Conservation (phyloP, 768 basidiomycete species). For the Boletus sensibilis region DNA sequence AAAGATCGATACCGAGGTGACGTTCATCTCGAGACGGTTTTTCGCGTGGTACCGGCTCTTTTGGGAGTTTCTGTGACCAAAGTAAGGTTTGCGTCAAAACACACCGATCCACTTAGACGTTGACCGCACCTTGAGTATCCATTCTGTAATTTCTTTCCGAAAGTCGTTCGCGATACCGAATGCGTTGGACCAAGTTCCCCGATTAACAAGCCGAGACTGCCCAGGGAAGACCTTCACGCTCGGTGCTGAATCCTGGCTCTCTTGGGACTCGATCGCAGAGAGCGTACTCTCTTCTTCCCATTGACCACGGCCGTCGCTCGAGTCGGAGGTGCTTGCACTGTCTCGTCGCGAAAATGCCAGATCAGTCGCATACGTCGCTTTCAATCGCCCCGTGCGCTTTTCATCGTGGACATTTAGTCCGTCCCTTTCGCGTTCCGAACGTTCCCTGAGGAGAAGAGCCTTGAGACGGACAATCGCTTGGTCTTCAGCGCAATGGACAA, state of each 20-base stretch:
- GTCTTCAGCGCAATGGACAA: constrained; percentile 35
- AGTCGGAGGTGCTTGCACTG: constrained; percentile 11
- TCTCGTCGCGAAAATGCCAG: background rate
- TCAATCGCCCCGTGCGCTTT: constrained; percentile 7
- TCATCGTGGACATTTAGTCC: constrained; percentile 20
- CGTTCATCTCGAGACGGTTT: background rate
- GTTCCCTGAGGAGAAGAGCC: constrained; percentile 44
- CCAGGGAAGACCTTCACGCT: background rate
- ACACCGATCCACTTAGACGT: background rate
- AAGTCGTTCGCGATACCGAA: constrained; percentile 37
- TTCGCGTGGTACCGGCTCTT: background rate
- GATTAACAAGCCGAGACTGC: background rate
- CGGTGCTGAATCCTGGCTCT: background rate
- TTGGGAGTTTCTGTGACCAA: constrained; percentile 9
- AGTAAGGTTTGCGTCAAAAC: background rate
- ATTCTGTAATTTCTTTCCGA: constrained; percentile 38
- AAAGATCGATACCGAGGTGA: constrained; percentile 28
- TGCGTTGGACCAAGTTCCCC: constrained; percentile 14
- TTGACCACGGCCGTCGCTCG: constrained; percentile 6
- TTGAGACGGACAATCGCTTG: constrained; percentile 44
- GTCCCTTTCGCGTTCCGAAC: constrained; percentile 36
- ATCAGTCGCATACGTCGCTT: background rate
- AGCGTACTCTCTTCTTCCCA: constrained; percentile 21
- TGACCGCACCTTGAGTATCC: constrained; percentile 45
- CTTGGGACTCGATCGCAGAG: constrained; percentile 24